Percentiles rank a stretch among this genome's conserved stretches.
Conservation (phyloP, 164 flowering plant genomes). For the Nelumbo lutea region DNA sequence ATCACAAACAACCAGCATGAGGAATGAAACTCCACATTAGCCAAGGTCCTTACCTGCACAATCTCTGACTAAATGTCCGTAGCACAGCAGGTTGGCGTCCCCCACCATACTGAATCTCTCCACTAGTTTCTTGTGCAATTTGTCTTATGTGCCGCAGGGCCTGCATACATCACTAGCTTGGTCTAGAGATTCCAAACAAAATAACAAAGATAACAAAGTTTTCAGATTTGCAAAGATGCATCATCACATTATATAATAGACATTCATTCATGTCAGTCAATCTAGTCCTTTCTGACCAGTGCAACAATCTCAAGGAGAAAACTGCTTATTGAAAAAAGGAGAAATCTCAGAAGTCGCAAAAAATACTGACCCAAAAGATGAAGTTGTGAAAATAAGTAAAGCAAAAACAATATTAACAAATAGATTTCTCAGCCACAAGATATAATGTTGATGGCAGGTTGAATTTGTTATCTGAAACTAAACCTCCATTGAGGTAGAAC, state of each 20-base stretch:
- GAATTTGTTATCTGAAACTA: too few relatives aligned
- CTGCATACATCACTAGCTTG: slow-evolving; percentile 19
- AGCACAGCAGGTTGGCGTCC: slow-evolving; percentile 83
- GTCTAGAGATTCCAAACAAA: background rate
- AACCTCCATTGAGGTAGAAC: too few relatives aligned
- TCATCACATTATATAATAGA: background rate
- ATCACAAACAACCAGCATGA: background rate
- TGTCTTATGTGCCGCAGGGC: slow-evolving; percentile 72
- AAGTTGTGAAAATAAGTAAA: too few relatives aligned
- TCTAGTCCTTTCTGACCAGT: background rate
- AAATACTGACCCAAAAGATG: too few relatives aligned
- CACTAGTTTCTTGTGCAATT: slow-evolving; percentile 69
- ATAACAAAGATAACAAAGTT: background rate
- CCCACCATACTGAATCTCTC: slow-evolving; percentile 55
- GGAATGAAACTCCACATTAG: background rate
- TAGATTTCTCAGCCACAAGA: too few relatives aligned
- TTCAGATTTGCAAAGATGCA: background rate
- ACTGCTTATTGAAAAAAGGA: too few relatives aligned
- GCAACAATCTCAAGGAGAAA: too few relatives aligned
- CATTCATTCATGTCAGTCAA: background rate
- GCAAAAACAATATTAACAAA: too few relatives aligned
- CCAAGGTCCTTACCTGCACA: slow-evolving; percentile 46
- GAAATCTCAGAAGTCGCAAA: too few relatives aligned
- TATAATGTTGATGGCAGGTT: too few relatives aligned
- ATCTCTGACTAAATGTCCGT: slow-evolving; percentile 66